Conservation (phyloP, 2,329 filamentous ascomycete genomes). For the Sporothrix variecibatus region DNA sequence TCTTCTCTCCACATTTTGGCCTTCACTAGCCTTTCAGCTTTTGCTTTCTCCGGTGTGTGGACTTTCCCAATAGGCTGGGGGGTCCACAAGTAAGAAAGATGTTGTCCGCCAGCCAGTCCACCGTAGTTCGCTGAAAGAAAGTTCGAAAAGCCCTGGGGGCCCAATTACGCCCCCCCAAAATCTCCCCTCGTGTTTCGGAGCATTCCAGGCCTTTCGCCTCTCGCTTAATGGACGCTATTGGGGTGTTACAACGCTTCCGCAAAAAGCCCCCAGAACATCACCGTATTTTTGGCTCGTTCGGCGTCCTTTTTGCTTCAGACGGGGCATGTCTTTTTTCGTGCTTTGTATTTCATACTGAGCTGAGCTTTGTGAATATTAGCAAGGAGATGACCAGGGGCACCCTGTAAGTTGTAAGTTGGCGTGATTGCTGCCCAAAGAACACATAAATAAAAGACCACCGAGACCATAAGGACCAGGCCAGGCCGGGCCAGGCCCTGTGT, state of each 20-base stretch:
- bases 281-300: not conserved
- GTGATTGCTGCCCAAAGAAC: not conserved
- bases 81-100: not conserved
- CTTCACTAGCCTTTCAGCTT: not conserved
- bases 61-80: not conserved
- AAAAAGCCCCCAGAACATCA: too few relatives aligned
- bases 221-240: constrained; percentile 4
- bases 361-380: too few relatives aligned
- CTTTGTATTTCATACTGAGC: not conserved
- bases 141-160: not conserved
- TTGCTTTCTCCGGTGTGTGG: not conserved
- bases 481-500: not conserved
- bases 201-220: not conserved
- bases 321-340: too few relatives aligned
- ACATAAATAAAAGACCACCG: not conserved
- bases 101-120: not conserved
- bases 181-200: too few relatives aligned
- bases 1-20: not conserved
- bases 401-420: not conserved
- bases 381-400: not conserved
- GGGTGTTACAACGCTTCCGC: not conserved
- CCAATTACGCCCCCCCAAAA: not conserved
- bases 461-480: not conserved
- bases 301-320: not conserved
- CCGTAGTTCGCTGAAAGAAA: not conserved